Evolutionary conservation across 2,329 filamentous ascomycete genomes (phyloP).

Genomic region (Tolypocladium paradoxum): DNA sequence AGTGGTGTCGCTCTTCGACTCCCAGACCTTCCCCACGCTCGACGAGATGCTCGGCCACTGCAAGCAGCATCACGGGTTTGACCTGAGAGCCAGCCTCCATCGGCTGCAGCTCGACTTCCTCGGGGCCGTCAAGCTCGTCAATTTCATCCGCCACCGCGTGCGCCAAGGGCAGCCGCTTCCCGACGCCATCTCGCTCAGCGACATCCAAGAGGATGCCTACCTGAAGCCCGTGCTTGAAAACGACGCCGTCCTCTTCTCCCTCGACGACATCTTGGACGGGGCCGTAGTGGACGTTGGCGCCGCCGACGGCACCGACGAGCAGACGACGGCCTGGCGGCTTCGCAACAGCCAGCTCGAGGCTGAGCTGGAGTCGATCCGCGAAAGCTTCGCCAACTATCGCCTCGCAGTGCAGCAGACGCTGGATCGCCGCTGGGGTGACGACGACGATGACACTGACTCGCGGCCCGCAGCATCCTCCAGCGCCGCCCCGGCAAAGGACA

Average conservation of each 20-base stretch:
- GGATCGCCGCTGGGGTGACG: constrained; percentile 52
- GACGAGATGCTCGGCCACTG: constrained; percentile 57
- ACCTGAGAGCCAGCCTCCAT: constrained; percentile 51
- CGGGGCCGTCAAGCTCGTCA: constrained; percentile 63
- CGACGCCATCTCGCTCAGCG: constrained; percentile 45
- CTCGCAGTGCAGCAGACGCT: constrained; percentile 55
- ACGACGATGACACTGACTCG: constrained; percentile 25
- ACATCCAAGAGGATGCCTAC: constrained; percentile 69
- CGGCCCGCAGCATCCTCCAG: constrained; percentile 8
- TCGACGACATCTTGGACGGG: constrained; percentile 52
- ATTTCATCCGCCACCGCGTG: constrained; percentile 47
- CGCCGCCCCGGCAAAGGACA: constrained; percentile 18
- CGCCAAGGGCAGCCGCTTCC: constrained; percentile 36
- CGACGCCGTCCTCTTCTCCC: constrained; percentile 75
- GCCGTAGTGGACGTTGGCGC: constrained; percentile 10
- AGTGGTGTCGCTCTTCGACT: constrained; percentile 59
- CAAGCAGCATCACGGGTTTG: constrained; percentile 55
- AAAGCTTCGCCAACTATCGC: constrained; percentile 56
- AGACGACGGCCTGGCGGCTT: constrained; percentile 21
- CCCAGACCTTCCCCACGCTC: constrained; percentile 53
- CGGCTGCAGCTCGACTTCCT: constrained; percentile 58
- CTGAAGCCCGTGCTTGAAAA: constrained; percentile 80
- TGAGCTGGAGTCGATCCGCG: constrained; percentile 46
- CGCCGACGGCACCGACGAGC: constrained; percentile 15
- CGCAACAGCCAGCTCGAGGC: constrained; percentile 48